These are phyloP conservation scores for Penicillium aurantiogriseum DNA, from an alignment of 2,329 filamentous ascomycete genomes.

Conservation along the genomic window DNA sequence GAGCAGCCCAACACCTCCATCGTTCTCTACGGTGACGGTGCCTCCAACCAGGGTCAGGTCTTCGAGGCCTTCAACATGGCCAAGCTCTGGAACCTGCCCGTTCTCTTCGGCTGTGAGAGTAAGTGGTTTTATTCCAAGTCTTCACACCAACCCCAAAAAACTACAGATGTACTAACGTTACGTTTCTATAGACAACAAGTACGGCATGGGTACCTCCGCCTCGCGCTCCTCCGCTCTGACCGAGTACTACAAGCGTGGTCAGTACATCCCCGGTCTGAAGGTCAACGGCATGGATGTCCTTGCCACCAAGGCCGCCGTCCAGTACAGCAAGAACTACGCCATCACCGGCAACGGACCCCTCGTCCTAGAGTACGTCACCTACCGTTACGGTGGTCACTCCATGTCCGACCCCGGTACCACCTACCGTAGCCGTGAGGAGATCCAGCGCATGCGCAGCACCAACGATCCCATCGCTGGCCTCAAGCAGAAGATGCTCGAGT, in stretches of 20 bases:
- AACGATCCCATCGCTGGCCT: slow-evolving; percentile 97
- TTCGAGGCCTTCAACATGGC: slow-evolving; percentile 99
- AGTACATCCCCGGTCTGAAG: slow-evolving; percentile 99
- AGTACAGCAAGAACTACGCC: slow-evolving; percentile 90
- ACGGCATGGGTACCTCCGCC: slow-evolving; percentile 98
- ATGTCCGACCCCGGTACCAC: slow-evolving; percentile 99
- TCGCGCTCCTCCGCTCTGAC: slow-evolving; percentile 91
- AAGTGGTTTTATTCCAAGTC: slow-evolving; percentile 43
- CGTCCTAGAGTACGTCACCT: slow-evolving; percentile 98
- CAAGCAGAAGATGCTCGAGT: slow-evolving; percentile 97
- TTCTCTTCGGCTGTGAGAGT: slow-evolving; percentile 98
- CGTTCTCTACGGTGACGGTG: slow-evolving; percentile 94
- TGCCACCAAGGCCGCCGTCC: slow-evolving; percentile 91
- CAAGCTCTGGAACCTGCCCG: slow-evolving; percentile 95
- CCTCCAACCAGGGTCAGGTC: slow-evolving; percentile 98
- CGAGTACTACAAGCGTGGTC: slow-evolving; percentile 99
- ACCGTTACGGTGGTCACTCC: slow-evolving; percentile 98
- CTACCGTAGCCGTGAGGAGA: slow-evolving; percentile 98
- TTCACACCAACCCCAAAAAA: not conserved
- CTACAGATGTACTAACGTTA: not conserved
- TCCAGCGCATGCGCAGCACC: slow-evolving; percentile 98
- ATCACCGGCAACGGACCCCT: slow-evolving; percentile 82
- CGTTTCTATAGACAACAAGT: slow-evolving; percentile 78
- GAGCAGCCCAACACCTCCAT: slow-evolving; percentile 81
- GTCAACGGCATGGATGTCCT: slow-evolving; percentile 99